Evolutionary conservation across 768 basidiomycete species (phyloP).

Genomic region (Termitomyces sp.): DNA sequence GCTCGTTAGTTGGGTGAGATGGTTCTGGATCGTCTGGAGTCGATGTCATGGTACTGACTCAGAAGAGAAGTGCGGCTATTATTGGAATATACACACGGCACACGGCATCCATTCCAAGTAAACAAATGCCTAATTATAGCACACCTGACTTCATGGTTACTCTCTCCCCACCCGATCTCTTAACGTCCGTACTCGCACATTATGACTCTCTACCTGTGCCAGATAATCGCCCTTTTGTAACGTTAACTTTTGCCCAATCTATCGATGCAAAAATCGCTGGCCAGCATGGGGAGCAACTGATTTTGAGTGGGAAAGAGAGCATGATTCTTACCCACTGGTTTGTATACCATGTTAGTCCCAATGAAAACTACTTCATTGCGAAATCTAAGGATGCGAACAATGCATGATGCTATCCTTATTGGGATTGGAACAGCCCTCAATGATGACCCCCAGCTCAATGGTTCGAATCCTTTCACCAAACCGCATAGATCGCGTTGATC

Average conservation of each 20-base stretch:
- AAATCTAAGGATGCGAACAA: constrained; percentile 71
- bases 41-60: constrained; percentile 10
- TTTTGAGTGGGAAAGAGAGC: constrained; percentile 81
- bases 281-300: constrained; percentile 64
- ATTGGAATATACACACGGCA: neutral
- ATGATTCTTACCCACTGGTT: constrained; percentile 95
- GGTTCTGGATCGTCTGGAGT: constrained; percentile 7
- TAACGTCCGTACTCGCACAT: constrained; percentile 20
- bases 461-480: constrained; percentile 37
- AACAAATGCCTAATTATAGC: no score
- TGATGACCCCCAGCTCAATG: constrained; percentile 93
- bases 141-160: neutral
- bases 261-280: constrained; percentile 89
- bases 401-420: constrained; percentile 91
- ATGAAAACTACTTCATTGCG: neutral
- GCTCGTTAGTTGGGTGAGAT: constrained; percentile 8
- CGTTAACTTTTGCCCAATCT: constrained; percentile 83
- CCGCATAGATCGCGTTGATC: neutral
- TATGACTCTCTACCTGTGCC: constrained; percentile 15
- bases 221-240: constrained; percentile 54
- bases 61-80: neutral
- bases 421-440: constrained; percentile 88
- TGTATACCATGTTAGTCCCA: constrained; percentile 14
- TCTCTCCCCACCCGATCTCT: constrained; percentile 20
- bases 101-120: no score